Conservation (phyloP, 148 eudicot genomes). For the Amaranthus hypochondriacus region DNA sequence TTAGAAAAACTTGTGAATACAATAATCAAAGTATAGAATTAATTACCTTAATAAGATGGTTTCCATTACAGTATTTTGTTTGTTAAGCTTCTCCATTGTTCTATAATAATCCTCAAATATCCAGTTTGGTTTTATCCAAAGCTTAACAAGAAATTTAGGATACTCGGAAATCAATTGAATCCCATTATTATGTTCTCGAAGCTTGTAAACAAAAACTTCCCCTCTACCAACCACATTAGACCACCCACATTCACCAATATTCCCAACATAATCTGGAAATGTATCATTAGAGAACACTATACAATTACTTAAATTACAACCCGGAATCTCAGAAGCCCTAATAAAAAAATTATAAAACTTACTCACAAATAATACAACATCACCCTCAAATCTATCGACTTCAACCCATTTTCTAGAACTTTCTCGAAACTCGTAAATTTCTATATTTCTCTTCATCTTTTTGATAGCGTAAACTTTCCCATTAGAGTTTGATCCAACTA, state of each 20-base stretch:
- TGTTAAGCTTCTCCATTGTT: too few relatives aligned
- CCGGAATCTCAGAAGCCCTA: neutral
- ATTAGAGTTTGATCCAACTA: neutral
- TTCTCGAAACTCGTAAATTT: neutral
- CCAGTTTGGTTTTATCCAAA: too few relatives aligned
- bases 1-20: too few relatives aligned
- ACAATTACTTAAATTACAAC: neutral
- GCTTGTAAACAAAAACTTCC: neutral
- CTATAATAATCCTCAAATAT: too few relatives aligned
- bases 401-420: neutral
- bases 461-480: neutral
- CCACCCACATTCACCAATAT: neutral
- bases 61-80: too few relatives aligned
- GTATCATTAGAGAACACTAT: neutral
- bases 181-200: neutral
- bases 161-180: neutral
- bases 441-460: neutral
- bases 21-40: too few relatives aligned
- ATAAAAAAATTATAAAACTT: neutral
- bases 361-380: neutral
- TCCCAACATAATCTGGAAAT: neutral
- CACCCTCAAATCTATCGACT: neutral
- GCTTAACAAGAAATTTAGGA: too few relatives aligned
- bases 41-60: too few relatives aligned
- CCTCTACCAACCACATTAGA: neutral